Percentiles rank a stretch among this genome's conserved stretches.
Conservation (phyloP, 495 filamentous ascomycete genomes). For the Hypoxylon cercidicola region DNA sequence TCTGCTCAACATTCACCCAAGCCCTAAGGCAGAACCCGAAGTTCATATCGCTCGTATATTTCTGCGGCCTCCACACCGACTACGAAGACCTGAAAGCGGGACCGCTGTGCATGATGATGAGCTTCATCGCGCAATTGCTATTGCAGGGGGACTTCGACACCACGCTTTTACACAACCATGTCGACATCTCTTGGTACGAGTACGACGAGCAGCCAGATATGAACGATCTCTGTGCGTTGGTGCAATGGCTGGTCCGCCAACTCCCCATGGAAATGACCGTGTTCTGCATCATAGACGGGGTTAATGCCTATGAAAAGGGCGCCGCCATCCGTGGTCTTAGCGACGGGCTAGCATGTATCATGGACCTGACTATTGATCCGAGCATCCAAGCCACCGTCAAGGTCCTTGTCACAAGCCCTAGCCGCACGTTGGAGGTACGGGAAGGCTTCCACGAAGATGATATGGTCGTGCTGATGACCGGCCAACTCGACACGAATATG, state of each 20-base stretch:
- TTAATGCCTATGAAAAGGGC: not conserved
- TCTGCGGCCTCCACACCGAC: constrained; percentile 14
- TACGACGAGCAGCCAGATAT: not conserved
- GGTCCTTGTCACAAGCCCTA: not conserved
- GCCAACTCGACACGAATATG: not conserved
- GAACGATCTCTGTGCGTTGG: not conserved
- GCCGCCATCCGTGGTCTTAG: not conserved
- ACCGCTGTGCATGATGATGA: constrained; percentile 3
- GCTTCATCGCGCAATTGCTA: not conserved
- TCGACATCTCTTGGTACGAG: not conserved
- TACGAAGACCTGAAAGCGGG: constrained; percentile 4
- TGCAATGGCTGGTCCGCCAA: not conserved
- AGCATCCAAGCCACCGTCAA: not conserved
- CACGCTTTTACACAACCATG: not conserved
- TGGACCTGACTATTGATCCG: not conserved
- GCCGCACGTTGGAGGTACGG: not conserved
- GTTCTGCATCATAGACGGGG: not conserved
- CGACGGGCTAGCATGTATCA: not conserved
- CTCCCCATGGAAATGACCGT: not conserved
- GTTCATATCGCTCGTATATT: constrained; percentile 5
- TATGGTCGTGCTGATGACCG: not conserved
- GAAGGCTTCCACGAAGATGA: not conserved
- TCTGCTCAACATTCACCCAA: constrained; percentile 10
- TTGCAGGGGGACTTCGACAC: not conserved
- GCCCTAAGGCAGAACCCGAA: not conserved